Base-by-base conservation (phyloP, 768 basidiomycete genomes). In the Russula abietina region DNA sequence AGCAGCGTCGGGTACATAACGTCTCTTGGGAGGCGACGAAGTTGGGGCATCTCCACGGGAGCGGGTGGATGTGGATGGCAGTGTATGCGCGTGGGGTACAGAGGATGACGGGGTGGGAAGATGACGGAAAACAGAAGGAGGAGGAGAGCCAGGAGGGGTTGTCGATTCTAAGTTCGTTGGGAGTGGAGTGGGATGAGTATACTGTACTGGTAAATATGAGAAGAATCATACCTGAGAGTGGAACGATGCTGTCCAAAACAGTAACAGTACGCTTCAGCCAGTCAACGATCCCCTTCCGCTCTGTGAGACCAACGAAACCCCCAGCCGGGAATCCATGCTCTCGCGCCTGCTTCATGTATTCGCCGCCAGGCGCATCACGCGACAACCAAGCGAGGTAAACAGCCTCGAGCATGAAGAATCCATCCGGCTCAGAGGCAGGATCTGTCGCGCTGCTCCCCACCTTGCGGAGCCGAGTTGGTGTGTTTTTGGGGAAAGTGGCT, bases 281-380 rank as follows among this genome's bases (percentile, higher is more conserved):
- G 56, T 95, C 93, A 39, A 91, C 84, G 0, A 96, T 85, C 50
- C 79, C 80, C 76, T 90, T 92, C 65, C 94, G 78, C 74, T 97
- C 94, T 3, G 92, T 91, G 38, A 93, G 84, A 67, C 89, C 86
- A 43, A 98, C 91, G 71, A 93, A 83, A 9, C 88, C 87, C 43
- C 85, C 81, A 2, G 83, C 78, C 2, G 58, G 62, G 33, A 93
- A 75, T 1, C 91, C 89, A 48, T 80, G 80, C 69, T 89, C 88
- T 59, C 91, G 79, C 2, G 88, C 87, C 69, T 89, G 86, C 71
- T 87, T 88, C 83, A 96, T 85, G 75, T 98, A 98, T 67, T 95
- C 92, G 17, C 88, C 89, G 33, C 85, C 84, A 0, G 84, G 78
- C 0, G 84, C 83, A 71, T 91, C 89, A 51, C 83, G 78, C 36